Evolutionary conservation across 2,329 filamentous ascomycete genomes (phyloP), one percentile per base, ranked within the genome.

Genomic region (Aspergillus sp.): DNA sequence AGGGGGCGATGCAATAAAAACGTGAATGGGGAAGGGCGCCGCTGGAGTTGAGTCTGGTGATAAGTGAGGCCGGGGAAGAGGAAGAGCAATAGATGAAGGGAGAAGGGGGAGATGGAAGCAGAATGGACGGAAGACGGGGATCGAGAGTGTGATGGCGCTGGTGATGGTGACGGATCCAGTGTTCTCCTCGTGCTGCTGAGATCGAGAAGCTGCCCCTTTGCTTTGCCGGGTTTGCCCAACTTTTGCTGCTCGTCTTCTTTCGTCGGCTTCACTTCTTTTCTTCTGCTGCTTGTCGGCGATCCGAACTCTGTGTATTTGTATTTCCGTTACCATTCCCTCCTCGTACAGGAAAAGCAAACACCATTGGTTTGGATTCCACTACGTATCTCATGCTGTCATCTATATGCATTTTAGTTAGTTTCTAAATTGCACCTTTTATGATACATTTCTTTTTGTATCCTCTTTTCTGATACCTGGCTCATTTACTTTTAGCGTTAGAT

Each of bases 251-350:
- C 33, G 17, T 45, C 45, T 44, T 49, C 33, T 56, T 55, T 45
- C 41, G 47, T 41, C 61, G 37, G 31, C 44, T 48, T 49, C 53
- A 48, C 37, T 9, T 31, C 49, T 57, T 46, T 55, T 55, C 23
- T 46, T 48, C 46, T 53, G 17, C 23, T 49, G 44, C 41, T 48
- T 37, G 33, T 59, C 48, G 40, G 52, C 50, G 56, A 59, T 61
- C 58, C 50, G 43, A 57, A 55, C 56, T 40, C 33, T 35, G 14
- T 43, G 57, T 61, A 62, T 35, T 46, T 19, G 57, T 62, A 63
- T 58, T 60, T 45, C 39, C 6, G 27, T 59, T 57, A 63, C 55
- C 21, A 37, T 31, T 21, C 31, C 7, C 9, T 12, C 14, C 11
- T 19, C 24, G 27, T 9, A 31, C 19, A 17, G 21, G 2, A 47